Evolutionary conservation across 2,329 filamentous ascomycete genomes (phyloP).

Genomic region (Endothia cerciana): DNA sequence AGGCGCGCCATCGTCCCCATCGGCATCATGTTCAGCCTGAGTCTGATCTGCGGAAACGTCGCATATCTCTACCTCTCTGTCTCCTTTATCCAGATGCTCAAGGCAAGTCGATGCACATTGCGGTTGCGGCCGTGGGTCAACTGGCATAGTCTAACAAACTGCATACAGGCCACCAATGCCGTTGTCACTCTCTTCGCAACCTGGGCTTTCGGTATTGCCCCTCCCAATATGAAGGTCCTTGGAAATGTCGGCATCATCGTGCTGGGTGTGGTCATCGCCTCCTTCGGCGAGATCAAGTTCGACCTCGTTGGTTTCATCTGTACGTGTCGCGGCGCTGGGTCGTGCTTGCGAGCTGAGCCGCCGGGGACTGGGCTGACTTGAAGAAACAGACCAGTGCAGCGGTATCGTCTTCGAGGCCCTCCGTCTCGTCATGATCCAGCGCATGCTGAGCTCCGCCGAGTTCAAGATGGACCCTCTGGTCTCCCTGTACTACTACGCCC

Average conservation of each 20-base stretch:
- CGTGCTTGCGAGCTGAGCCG: neutral
- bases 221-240: conserved; percentile 79
- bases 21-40: conserved; percentile 87
- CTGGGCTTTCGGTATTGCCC: conserved; percentile 79
- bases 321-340: neutral
- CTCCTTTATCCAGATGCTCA: conserved; percentile 96
- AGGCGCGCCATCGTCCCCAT: conserved; percentile 88
- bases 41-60: conserved; percentile 88
- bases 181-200: conserved; percentile 85
- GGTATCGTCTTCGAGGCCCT: conserved; percentile 78
- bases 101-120: conserved; percentile 56
- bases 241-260: conserved; percentile 91
- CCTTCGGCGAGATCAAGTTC: conserved; percentile 89
- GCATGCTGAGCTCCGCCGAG: conserved; percentile 73
- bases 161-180: conserved; percentile 76
- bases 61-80: conserved; percentile 90
- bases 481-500: conserved; percentile 82
- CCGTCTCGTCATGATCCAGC: conserved; percentile 77
- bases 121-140: too few species aligned
- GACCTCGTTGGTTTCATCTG: conserved; percentile 73
- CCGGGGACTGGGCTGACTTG: conserved; percentile 5
- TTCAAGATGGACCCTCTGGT: conserved; percentile 89
- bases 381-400: conserved; percentile 62
- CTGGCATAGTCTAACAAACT: neutral
- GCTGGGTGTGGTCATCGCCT: conserved; percentile 86